A percentile compares a stretch with the other conserved stretches of the same genome.
Conservation (phyloP, 345 rosid species). For the Cardamine occulta region DNA sequence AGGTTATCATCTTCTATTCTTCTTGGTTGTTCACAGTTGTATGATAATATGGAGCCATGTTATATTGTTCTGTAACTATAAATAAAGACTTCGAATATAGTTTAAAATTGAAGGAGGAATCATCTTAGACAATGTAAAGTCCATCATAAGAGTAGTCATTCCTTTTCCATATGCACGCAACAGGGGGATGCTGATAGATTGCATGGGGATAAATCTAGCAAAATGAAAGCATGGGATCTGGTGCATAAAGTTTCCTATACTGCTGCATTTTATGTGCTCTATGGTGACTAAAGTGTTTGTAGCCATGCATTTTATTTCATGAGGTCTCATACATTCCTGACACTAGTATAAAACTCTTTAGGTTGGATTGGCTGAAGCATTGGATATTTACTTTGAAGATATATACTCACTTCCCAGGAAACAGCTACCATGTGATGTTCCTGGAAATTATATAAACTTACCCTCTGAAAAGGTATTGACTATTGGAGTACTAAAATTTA, state of each 20-base stretch:
- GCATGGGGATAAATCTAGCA: not conserved
- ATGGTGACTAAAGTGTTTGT: conserved; percentile 22
- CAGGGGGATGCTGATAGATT: conserved; percentile 13
- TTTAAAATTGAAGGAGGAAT: not conserved
- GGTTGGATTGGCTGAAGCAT: conserved; percentile 79
- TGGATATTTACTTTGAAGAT: conserved; percentile 89
- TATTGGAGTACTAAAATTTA: not conserved
- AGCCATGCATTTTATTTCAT: not conserved
- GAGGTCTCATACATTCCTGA: conserved; percentile 28
- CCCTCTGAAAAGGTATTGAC: conserved; percentile 66
- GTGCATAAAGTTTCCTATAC: not conserved
- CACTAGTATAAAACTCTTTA: conserved; percentile 42
- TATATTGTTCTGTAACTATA: not conserved
- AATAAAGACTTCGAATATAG: not conserved
- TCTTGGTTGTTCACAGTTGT: not conserved
- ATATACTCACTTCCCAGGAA: conserved; percentile 72
- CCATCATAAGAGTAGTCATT: conserved; percentile 13
- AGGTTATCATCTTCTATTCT: conserved; percentile 1
- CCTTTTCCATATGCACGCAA: not conserved
- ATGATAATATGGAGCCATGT: not conserved
- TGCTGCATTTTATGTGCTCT: not conserved
- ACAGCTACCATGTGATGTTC: conserved; percentile 55
- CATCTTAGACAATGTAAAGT: not conserved
- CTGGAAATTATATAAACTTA: conserved; percentile 51
- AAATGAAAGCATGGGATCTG: conserved; percentile 4